phyloP scores from a whole-genome alignment of 2,329 filamentous ascomycete genomes.

The Xylogone sp. region DNA sequence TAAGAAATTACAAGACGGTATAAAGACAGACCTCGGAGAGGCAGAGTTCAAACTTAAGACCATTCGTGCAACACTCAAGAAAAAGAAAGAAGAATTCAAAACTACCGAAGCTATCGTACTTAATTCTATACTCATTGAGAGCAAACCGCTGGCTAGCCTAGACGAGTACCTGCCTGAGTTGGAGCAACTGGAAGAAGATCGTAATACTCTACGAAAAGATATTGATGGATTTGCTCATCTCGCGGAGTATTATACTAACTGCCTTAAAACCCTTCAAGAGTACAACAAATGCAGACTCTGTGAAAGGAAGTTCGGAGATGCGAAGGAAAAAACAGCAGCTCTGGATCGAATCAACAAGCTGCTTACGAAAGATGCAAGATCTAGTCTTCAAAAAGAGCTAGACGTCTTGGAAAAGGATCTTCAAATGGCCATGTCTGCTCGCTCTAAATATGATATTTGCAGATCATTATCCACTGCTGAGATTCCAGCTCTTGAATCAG shows the following conservation, averaged over 20 bases:
- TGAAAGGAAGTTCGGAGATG: conserved; percentile 61
- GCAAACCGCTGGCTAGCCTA: conserved; percentile 37
- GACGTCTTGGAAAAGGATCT: conserved; percentile 47
- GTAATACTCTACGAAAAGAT: conserved; percentile 55
- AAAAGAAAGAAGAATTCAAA: conserved; percentile 59
- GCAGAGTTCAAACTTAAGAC: conserved; percentile 69
- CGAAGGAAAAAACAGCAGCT: conserved; percentile 59
- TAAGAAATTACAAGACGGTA: conserved; percentile 66
- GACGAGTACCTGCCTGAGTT: conserved; percentile 53
- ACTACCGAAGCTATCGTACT: conserved; percentile 56
- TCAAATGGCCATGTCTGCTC: conserved; percentile 57
- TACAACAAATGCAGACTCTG: conserved; percentile 77
- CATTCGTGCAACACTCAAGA: conserved; percentile 58
- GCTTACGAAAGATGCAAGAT: conserved; percentile 58
- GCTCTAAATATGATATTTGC: conserved; percentile 71
- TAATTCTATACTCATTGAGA: conserved; percentile 41
- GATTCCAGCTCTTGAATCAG: conserved; percentile 63
- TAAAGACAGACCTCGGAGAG: conserved; percentile 70
- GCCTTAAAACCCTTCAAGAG: conserved; percentile 60
- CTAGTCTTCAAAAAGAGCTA: conserved; percentile 59
- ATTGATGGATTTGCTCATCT: conserved; percentile 66
- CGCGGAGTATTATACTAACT: conserved; percentile 67
- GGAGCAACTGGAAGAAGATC: conserved; percentile 43
- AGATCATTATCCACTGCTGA: conserved; percentile 63
- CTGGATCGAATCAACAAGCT: conserved; percentile 63